Evolutionary conservation across 164 flowering plant genomes (phyloP), one percentile per base, ranked within the genome.

Genomic region (Vitis amurensis): DNA sequence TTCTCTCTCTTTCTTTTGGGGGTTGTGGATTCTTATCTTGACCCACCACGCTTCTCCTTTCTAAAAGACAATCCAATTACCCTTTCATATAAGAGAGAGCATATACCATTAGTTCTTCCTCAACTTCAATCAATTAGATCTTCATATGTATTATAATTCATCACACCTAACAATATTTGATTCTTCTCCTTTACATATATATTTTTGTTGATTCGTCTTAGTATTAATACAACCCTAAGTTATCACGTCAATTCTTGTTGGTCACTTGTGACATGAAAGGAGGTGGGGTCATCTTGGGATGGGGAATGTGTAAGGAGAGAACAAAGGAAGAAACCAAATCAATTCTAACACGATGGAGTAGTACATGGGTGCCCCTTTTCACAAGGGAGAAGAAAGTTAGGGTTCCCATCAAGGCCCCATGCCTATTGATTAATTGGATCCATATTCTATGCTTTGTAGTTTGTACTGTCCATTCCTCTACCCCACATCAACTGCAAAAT

Each of bases 401-500:
- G 76, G 77, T 73, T 73, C 71, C 70, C 71, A 73, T 78, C 71
- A 71, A 68, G 78, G 78, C 70, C 71, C 80, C 77, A 72, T 67
- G 59, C 63, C 44, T 13, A 49, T 76, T 63, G 27, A 72, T 76
- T 63, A 16, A 72, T 74, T 57, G 68, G 70, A 69, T 73, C 71
- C 64, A 69, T 76, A 55, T 78, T 69, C 68, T 71, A 69, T 79
- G 70, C 77, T 69, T 79, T 73, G 13, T 31, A 31, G 44, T 31
- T 5, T 74, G 70, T 73, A 73, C 65, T 73, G 72, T 72, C 77
- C 63, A 55, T 59, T 69, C 19, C 53, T 49, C 16, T 61, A 19
- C 55, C 73, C 76, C 72, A 71, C 71, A 23, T 66, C 70, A 52
- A 78, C 48, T 74, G 55, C 52, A 71, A 63, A 57, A 63, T 63